Evolutionary conservation across 176 grass and related monocot species (phyloP), one percentile per base, ranked within the genome.

Genomic region (Juncus effusus): DNA sequence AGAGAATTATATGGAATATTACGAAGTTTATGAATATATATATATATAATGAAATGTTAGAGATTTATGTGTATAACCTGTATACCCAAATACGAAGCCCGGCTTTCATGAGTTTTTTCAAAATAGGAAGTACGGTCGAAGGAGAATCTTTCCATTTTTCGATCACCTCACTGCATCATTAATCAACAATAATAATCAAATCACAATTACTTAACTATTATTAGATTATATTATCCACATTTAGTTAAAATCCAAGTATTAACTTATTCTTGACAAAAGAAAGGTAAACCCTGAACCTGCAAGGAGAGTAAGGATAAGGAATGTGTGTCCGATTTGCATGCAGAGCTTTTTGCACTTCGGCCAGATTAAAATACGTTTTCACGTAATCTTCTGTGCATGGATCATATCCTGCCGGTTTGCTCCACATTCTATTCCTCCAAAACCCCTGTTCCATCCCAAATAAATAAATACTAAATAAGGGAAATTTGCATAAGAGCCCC

Each of bases 301-400:
- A 99, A 0, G 88, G 13, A n/a, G 85, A 84, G 74, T 89, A 93
- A 42, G 80, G 73, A 61, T 99, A 99, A n/a, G 69, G 61, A 56
- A 99, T 64, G 16, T 6, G 13, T 0, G 88, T 90, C 75, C 73
- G 50, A 38, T 99, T 99, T 69, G 94, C 94, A 66, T 93, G 94
- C 40, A 93, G 67, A 13, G 85, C 83, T 56, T 51, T 83, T 81
- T 99, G 88, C 72, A 93, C 94, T 72, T 93, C 83, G 0, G 16
- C 56, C 42, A 85, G 86, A 74, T 99, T 99, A 16, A 93, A 99
- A 70, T 87, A 99, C 8, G 0, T 76, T 15, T 10, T 76, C 72
- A 86, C 85, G 75, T 99, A 93, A 12, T 81, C 83, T 75, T 93
- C 89, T 52, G 89, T 99, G 83, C 94, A 99, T 69, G 94, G 94